Conservation (phyloP, 768 basidiomycete genomes). For the Termitomyces titanicus region DNA sequence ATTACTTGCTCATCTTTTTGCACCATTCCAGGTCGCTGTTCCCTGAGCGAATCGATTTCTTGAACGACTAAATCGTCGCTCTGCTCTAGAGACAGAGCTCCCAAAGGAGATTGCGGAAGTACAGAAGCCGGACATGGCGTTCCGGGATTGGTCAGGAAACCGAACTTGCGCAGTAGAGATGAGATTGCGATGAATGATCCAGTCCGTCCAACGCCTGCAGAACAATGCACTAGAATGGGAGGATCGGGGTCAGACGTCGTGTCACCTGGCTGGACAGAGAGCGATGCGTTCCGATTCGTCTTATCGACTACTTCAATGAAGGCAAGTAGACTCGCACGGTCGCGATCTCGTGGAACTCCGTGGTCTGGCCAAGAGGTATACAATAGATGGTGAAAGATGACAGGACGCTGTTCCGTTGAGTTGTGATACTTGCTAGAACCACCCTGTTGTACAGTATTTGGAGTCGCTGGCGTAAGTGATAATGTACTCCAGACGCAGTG, state of each 20-base stretch:
- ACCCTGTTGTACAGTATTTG: neutral
- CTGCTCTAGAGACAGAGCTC: conserved; percentile 45
- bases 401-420: conserved; percentile 25
- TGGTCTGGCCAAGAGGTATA: conserved; percentile 84
- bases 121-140: conserved; percentile 25
- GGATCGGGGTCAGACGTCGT: conserved; percentile 50
- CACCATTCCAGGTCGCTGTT: conserved; percentile 83
- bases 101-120: conserved; percentile 52
- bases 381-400: conserved; percentile 67
- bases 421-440: conserved; percentile 4
- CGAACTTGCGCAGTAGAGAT: conserved; percentile 67
- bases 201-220: conserved; percentile 85
- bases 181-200: conserved; percentile 82
- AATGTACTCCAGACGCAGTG: conserved; percentile 61
- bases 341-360: conserved; percentile 65
- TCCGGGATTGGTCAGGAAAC: conserved; percentile 38
- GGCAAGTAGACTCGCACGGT: conserved; percentile 54
- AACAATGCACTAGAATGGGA: conserved; percentile 82
- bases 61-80: conserved; percentile 56
- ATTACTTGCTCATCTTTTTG: conserved; percentile 63
- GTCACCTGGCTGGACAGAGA: conserved; percentile 21
- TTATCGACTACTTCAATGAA: conserved; percentile 66
- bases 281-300: conserved; percentile 47
- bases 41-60: conserved; percentile 75
- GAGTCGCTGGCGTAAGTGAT: conserved; percentile 40